These are phyloP conservation scores for Cetradonia linearis DNA, from an alignment of 495 filamentous ascomycete species.

Conservation along the genomic window DNA sequence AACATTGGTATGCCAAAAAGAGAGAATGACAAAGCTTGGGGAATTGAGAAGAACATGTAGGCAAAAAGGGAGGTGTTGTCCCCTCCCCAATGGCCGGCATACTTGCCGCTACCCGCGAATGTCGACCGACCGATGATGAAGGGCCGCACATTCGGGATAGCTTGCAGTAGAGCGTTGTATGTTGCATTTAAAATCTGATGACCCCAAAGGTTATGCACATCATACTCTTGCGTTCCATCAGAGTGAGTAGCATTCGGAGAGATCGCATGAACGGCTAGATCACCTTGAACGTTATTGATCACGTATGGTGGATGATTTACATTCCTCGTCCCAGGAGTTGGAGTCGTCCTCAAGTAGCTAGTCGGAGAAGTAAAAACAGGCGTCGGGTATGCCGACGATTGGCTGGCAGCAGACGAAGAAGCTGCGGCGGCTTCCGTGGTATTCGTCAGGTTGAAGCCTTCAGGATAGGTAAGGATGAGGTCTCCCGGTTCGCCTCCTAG, in stretches of 20 bases:
- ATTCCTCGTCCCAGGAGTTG: constrained; percentile 61
- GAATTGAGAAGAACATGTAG: constrained; percentile 67
- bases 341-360: constrained; percentile 50
- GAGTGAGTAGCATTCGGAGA: constrained; percentile 69
- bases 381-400: constrained; percentile 36
- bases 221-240: constrained; percentile 65
- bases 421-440: constrained; percentile 55
- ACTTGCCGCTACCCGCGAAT: constrained; percentile 69
- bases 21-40: constrained; percentile 69
- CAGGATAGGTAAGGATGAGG: constrained; percentile 53
- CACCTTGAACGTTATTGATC: constrained; percentile 70
- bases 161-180: constrained; percentile 55
- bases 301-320: constrained; percentile 72
- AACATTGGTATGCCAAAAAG: constrained; percentile 87
- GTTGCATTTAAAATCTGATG: constrained; percentile 72
- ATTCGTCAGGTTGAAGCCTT: constrained; percentile 63
- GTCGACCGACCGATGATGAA: constrained; percentile 83
- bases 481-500: constrained; percentile 58
- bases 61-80: constrained; percentile 64
- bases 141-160: constrained; percentile 58
- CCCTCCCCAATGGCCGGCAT: constrained; percentile 81
- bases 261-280: constrained; percentile 63
- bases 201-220: constrained; percentile 69
- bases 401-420: constrained; percentile 42
- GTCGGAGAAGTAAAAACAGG: constrained; percentile 29